Percentiles rank a stretch among this genome's conserved stretches.
These are phyloP conservation scores for Exophiala alcalophila DNA, from an alignment of 2,329 filamentous ascomycete genomes.

Conservation along the genomic window DNA sequence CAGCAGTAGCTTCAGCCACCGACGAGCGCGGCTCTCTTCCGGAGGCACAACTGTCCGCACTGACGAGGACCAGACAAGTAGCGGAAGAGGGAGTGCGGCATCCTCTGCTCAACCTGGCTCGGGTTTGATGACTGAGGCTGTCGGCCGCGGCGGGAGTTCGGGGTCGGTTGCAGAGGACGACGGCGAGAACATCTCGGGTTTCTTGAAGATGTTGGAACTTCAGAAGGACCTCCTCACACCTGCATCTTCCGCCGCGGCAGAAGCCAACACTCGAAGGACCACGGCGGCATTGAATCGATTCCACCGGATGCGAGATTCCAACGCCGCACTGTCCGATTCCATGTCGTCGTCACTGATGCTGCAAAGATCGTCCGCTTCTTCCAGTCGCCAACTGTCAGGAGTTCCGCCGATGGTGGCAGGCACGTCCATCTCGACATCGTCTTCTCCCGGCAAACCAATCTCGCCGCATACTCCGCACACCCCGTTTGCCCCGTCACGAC, in stretches of 20 bases:
- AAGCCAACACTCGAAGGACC: conserved; percentile 70
- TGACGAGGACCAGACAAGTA: conserved; percentile 55
- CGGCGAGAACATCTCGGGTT: conserved; percentile 82
- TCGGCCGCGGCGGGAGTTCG: conserved; percentile 59
- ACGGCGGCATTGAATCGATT: conserved; percentile 80
- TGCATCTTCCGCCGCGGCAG: conserved; percentile 56
- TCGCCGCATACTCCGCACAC: conserved; percentile 90
- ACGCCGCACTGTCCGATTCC: conserved; percentile 84
- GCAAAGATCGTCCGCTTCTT: conserved; percentile 76
- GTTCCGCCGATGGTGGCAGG: conserved; percentile 60
- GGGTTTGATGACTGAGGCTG: conserved; percentile 65
- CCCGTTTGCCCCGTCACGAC: conserved; percentile 85
- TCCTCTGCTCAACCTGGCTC: conserved; percentile 69
- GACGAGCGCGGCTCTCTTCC: conserved; percentile 73
- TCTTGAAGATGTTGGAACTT: conserved; percentile 81
- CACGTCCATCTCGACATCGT: conserved; percentile 76
- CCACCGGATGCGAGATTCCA: conserved; percentile 83
- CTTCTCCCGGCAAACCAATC: conserved; percentile 84
- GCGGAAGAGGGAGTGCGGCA: conserved; percentile 53
- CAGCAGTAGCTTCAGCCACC: conserved; percentile 90
- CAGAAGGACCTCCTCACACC: conserved; percentile 78
- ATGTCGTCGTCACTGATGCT: conserved; percentile 87
- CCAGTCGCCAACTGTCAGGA: conserved; percentile 67
- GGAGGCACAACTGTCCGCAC: conserved; percentile 60
- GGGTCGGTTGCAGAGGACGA: conserved; percentile 75